Percentiles rank a stretch among this genome's conserved stretches.
Conservation (phyloP, 768 basidiomycete genomes). For the Xerocomellus chrysenteron region DNA sequence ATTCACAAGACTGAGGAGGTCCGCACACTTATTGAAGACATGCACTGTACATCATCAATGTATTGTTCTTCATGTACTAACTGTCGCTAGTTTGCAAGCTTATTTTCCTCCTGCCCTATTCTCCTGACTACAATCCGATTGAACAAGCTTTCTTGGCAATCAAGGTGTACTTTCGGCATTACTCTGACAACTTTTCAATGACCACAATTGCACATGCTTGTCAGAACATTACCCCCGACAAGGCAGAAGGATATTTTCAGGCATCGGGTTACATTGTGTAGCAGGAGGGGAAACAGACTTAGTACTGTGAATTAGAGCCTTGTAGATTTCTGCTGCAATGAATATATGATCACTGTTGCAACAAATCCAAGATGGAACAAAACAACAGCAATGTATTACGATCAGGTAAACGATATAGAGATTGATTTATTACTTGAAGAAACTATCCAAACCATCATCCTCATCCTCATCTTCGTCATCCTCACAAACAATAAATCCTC, state of each 20-base stretch:
- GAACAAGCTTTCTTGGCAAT: slow-evolving; percentile 9
- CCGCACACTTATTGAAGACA: slow-evolving; percentile 13
- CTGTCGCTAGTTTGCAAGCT: background rate
- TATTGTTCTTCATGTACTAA: too few species aligned
- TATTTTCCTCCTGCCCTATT: background rate
- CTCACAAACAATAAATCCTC: background rate
- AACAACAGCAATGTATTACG: too few species aligned
- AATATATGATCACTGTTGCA: too few species aligned
- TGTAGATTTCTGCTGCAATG: too few species aligned
- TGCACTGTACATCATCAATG: slow-evolving; percentile 13
- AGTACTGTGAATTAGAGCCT: too few species aligned
- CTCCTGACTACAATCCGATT: background rate
- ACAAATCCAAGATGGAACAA: too few species aligned
- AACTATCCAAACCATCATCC: too few species aligned
- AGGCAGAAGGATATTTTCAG: slow-evolving; percentile 1
- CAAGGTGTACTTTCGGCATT: background rate
- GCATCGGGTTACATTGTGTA: slow-evolving; percentile 4
- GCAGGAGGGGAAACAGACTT: too few species aligned
- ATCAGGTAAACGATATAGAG: too few species aligned
- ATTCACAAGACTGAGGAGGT: slow-evolving; percentile 28
- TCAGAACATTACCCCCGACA: slow-evolving; percentile 1
- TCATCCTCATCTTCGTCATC: too few species aligned
- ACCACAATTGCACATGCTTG: background rate
- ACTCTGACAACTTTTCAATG: background rate
- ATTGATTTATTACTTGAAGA: too few species aligned